phyloP scores from a whole-genome alignment of 768 basidiomycete species.

The Mycena pura region DNA sequence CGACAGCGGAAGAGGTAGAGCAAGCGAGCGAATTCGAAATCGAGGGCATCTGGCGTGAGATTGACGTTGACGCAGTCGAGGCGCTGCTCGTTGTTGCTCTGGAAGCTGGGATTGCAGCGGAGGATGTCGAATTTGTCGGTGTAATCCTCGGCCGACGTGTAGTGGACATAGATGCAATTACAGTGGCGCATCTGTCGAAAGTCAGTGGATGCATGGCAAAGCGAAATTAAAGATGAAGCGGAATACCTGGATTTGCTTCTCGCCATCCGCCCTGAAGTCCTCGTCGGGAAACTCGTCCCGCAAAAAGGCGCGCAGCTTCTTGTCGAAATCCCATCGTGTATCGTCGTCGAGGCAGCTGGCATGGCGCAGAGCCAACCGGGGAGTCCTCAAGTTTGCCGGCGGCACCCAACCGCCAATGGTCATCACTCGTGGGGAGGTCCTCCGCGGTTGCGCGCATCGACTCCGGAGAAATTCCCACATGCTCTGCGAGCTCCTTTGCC shows the following conservation, averaged over 20 bases:
- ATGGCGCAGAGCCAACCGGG: neutral
- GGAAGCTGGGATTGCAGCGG: conserved; percentile 22
- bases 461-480: neutral
- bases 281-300: neutral
- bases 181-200: conserved; percentile 12
- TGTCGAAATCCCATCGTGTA: neutral
- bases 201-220: too few relatives aligned
- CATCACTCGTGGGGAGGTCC: neutral
- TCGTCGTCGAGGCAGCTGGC: neutral
- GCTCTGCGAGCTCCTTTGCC: too few relatives aligned
- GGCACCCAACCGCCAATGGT: conserved; percentile 5
- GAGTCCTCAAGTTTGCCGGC: neutral
- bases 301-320: neutral
- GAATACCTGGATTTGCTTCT: neutral
- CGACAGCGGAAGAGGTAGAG: conserved; percentile 1
- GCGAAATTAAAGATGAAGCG: neutral
- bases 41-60: neutral
- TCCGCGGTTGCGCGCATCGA: neutral
- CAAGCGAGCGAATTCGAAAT: neutral
- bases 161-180: conserved; percentile 21
- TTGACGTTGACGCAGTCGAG: conserved; percentile 19
- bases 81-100: conserved; percentile 8
- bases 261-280: neutral
- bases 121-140: conserved; percentile 16
- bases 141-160: conserved; percentile 19